Evolutionary conservation across 2,329 filamentous ascomycete species (phyloP).

Genomic region (Colletotrichum liaoningense): DNA sequence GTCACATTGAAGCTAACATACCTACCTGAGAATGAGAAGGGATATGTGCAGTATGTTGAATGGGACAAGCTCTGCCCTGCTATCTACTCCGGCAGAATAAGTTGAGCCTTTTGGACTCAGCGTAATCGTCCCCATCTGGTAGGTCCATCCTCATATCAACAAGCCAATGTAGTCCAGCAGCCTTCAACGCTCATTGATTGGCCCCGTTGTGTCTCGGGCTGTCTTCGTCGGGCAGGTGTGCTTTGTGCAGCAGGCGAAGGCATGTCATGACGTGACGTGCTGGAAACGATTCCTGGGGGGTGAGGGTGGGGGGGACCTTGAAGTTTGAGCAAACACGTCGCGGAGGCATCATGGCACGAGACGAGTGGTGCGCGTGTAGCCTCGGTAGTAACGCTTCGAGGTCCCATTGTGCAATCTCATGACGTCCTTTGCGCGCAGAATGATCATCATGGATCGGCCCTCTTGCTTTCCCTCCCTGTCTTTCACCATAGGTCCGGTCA

Average conservation of each 20-base stretch:
- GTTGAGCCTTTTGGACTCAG: too few species aligned
- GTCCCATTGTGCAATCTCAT: neutral
- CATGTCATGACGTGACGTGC: neutral
- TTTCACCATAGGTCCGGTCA: neutral
- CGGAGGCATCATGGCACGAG: neutral
- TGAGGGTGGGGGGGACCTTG: too few species aligned
- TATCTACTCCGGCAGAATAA: neutral
- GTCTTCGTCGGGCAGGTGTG: constrained; percentile 29
- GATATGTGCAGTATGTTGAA: too few species aligned
- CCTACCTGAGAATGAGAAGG: too few species aligned
- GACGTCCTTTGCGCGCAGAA: neutral
- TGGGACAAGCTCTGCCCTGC: neutral
- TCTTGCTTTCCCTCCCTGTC: neutral
- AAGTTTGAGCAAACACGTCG: neutral
- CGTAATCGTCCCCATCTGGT: neutral
- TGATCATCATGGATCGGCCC: neutral
- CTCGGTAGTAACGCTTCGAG: neutral
- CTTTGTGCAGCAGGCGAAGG: constrained; percentile 19
- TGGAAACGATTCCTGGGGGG: neutral
- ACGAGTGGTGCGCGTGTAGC: neutral
- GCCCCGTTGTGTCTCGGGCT: constrained; percentile 16
- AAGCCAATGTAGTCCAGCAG: neutral
- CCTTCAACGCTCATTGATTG: neutral
- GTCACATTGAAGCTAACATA: too few species aligned
- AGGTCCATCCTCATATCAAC: constrained; percentile 6